phyloP scores from a whole-genome alignment of 768 basidiomycete species.

The Lactarius psammicola region DNA sequence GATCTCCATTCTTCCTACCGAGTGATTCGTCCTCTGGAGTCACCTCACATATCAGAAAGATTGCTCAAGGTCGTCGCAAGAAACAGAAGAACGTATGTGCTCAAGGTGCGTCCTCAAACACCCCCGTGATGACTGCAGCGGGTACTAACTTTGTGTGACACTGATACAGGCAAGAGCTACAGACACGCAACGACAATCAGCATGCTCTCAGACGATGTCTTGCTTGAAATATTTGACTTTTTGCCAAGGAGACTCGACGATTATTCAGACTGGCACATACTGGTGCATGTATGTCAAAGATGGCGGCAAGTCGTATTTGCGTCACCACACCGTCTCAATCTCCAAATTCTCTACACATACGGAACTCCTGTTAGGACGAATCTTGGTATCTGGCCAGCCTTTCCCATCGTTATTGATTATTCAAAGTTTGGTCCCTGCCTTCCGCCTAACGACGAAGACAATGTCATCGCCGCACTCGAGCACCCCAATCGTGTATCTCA shows the following conservation, averaged over 20 bases:
- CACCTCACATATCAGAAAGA: background rate
- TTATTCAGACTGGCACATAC: background rate
- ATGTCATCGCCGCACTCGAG: background rate
- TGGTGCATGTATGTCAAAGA: background rate
- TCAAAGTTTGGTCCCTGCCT: background rate
- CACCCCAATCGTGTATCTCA: background rate
- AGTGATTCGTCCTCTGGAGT: background rate
- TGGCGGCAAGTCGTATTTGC: background rate
- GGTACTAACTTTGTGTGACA: background rate
- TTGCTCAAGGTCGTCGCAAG: background rate
- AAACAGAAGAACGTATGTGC: background rate
- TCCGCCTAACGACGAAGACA: background rate
- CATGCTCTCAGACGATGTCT: background rate
- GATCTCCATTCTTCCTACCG: background rate
- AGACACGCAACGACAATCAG: background rate
- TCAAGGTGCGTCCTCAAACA: background rate
- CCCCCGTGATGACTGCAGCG: background rate
- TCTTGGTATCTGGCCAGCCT: background rate
- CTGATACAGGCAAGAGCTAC: background rate
- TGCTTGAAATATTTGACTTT: background rate
- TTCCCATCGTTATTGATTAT: background rate
- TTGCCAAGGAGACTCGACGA: too few relatives aligned
- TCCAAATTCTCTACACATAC: background rate
- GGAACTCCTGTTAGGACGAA: background rate
- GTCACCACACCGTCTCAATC: background rate